phyloP scores from a whole-genome alignment of 1,284 basidiomycete genomes.

The Abortiporus biennis region DNA sequence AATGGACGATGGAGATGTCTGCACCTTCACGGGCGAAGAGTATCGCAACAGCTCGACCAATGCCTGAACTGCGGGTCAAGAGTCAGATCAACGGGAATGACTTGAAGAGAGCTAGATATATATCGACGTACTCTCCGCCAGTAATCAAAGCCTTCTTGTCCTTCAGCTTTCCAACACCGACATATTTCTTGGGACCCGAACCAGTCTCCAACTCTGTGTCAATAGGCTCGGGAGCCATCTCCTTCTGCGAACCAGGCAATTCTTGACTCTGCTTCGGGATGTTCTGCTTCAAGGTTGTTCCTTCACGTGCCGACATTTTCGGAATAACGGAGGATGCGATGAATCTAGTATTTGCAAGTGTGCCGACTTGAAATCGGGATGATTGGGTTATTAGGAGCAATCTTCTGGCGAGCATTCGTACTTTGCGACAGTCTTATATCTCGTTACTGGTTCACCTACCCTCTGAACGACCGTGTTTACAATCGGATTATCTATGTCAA shows the following conservation, averaged over 20 bases:
- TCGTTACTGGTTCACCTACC: no score
- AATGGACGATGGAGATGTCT: constrained; percentile 60
- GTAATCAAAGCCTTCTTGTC: constrained; percentile 58
- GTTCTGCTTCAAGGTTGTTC: constrained; percentile 17
- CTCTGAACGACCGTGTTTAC: no score
- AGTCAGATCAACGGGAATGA: neutral
- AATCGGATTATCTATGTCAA: no score
- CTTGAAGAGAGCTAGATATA: neutral
- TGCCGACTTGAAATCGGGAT: no score
- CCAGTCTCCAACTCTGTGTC: constrained; percentile 42
- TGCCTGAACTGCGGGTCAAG: constrained; percentile 36
- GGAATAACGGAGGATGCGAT: no score
- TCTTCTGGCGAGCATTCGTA: no score
- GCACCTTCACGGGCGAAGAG: constrained; percentile 62
- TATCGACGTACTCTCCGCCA: constrained; percentile 25
- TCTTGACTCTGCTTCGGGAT: constrained; percentile 33
- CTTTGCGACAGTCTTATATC: no score
- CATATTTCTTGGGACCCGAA: constrained; percentile 39
- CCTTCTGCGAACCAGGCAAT: constrained; percentile 41
- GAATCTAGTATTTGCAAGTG: no score
- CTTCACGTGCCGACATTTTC: constrained; percentile 14
- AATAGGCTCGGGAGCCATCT: constrained; percentile 27
- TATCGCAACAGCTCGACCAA: constrained; percentile 53
- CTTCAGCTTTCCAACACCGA: constrained; percentile 41
- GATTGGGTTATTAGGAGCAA: no score